Base-by-base conservation (phyloP, 352 stramenopile species). In the Phytopythium montanum region DNA sequence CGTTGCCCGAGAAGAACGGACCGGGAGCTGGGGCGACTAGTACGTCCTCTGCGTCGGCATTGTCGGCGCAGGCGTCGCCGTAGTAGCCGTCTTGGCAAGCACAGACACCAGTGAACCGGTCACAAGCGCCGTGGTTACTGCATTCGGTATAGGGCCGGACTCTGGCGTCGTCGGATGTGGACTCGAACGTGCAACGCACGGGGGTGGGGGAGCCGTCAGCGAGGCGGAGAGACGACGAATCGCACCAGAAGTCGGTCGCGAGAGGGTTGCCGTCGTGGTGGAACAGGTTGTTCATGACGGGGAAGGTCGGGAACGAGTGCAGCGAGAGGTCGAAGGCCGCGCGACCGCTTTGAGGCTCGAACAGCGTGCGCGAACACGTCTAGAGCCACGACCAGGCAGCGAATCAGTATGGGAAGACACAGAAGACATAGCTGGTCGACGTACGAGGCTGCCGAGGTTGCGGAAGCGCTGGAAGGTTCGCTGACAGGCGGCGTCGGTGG, bases 271-370 rank as follows among this genome's bases (percentile, higher is more conserved):
- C 84, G 19, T 81, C 64, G 67, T 91, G 84, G 42, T 70, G 60
- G 56, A 82, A 88, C 36, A 91, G 63, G 52, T 93, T 91, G 64
- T 90, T 91, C 81, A 91, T 91, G 62, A 89, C 71, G 13, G 80
- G 84, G 61, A 88, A 85, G 7, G 72, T 62, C 1, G 83, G 84
- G 56, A 93, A 91, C 19, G 80, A 70, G 50, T 73, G 72, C 26
- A 93, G 31, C 10, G 74, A 81, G 59, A 93, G 75, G 56, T 87
- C 81, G 44, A 73, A 88, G 26, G 68, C 68, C 2, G 70, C 69
- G 7, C 60, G 60, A 0, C 33, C 34, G 0, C 67, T 76, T 28
- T 72, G 59, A 29, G 48, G 59, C 0, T 74, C 54, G 53, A 75
- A 81, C 25, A 69, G 49, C 12, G 74, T 65, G 34, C 68, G 65